Base-by-base conservation (phyloP, 495 filamentous ascomycete genomes). In the Aspergillus sparsus region DNA sequence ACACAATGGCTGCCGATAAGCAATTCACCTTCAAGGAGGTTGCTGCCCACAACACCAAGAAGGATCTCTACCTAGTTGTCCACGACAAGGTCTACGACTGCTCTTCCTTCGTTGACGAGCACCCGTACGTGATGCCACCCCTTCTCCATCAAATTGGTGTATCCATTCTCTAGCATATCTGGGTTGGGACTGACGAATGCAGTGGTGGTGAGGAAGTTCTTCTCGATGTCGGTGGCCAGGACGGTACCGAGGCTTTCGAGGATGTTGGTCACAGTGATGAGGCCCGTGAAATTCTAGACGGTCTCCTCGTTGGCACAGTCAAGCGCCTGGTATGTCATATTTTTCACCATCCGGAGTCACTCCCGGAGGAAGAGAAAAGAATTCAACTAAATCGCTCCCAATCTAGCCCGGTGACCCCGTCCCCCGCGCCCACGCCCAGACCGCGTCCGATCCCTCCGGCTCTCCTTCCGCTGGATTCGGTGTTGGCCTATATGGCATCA, bases 201-300 rank as follows among this genome's bases (percentile, higher is more conserved):
- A 98, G 94, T 53, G 95, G 95, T 81, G 94, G 94, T 77, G 95
- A 98, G 78, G 95, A 99, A 82, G 94, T 98, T 66, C 80, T 99
- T 34, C 85, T 98, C 66, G 95, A 99, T 71, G 93, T 98, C 63
- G 94, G 82, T 68, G 94, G 94, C 70, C 92, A 96, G 78, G 94
- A 99, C 78, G 89, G 92, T 66, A 96, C 94, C 67, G 95, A 98
- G 77, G 92, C 94, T 57, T 99, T 99, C 74, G 94, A 99, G 81
- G 95, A 99, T 77, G 95, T 99, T 73, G 95, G 95, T 62, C 95
- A 99, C 88, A 94, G 89, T 74, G 95, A 99, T 74, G 95, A 99
- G 82, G 95, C 95, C 60, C 88, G 95, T 53, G 92, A 97, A 81
- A 92, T 97, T 69, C 86, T 99, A 15, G 83, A 87, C 27, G 85